These are phyloP conservation scores for Trypanosoma melophagium DNA, from an alignment of 208 protist genomes.

Conservation along the genomic window DNA sequence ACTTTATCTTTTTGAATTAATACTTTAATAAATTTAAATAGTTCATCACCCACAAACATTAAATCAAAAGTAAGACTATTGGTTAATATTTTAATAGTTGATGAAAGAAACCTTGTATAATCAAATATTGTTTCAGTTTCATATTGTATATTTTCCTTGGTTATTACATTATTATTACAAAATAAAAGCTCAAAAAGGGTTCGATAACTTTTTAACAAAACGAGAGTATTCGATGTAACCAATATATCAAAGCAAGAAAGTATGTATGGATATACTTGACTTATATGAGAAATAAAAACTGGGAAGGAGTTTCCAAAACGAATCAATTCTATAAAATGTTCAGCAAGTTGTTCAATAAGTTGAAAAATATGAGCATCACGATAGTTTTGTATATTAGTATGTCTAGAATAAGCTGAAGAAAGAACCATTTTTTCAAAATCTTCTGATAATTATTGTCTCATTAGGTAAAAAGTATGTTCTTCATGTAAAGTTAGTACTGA, in stretches of 20 bases:
- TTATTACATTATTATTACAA: slow-evolving; percentile 13
- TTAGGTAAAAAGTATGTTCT: slow-evolving; percentile 16
- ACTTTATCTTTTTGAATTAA: slow-evolving; percentile 10
- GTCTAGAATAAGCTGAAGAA: slow-evolving; percentile 4
- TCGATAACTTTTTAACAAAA: slow-evolving; percentile 14
- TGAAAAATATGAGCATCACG: slow-evolving; percentile 7
- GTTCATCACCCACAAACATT: slow-evolving; percentile 11
- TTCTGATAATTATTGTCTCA: slow-evolving; percentile 1
- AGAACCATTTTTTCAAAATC: slow-evolving; percentile 19
- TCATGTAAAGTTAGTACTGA: slow-evolving; percentile 10
- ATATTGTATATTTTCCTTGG: not conserved
- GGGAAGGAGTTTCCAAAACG: slow-evolving; percentile 14
- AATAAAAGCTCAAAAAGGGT: slow-evolving; percentile 16
- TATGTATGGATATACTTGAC: slow-evolving; percentile 19
- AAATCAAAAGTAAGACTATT: slow-evolving; percentile 20
- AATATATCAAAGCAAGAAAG: slow-evolving; percentile 25
- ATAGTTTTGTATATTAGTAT: slow-evolving; percentile 16
- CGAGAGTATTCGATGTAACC: slow-evolving; percentile 9
- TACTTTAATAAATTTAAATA: slow-evolving; percentile 22
- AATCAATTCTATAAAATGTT: slow-evolving; percentile 19
- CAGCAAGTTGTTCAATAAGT: slow-evolving; percentile 7
- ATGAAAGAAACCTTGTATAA: slow-evolving; percentile 7
- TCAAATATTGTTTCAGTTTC: not conserved
- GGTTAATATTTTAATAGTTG: slow-evolving; percentile 5
- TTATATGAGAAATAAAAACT: slow-evolving; percentile 22